Percentiles rank a stretch among this genome's conserved stretches.
phyloP scores from a whole-genome alignment of 1,284 basidiomycete species.

The Trichosporon ovoides region DNA sequence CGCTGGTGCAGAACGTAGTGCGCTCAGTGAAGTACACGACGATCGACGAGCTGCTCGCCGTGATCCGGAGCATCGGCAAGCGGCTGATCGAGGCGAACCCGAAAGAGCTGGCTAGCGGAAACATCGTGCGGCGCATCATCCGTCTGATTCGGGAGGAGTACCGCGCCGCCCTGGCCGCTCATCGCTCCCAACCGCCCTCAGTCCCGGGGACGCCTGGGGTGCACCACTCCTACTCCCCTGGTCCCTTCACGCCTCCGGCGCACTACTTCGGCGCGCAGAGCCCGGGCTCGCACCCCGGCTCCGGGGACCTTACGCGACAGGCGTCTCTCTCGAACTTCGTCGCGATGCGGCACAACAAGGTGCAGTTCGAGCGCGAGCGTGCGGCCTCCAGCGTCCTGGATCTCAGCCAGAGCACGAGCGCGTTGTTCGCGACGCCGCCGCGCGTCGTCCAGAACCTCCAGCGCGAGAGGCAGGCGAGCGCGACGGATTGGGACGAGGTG shows the following conservation, averaged over 20 bases:
- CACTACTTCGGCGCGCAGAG: constrained; percentile 27
- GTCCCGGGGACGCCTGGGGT: constrained; percentile 43
- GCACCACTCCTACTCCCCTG: constrained; percentile 37
- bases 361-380: constrained; percentile 45
- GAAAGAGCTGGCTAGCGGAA: constrained; percentile 91
- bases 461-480: neutral
- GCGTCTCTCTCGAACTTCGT: constrained; percentile 46
- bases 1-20: constrained; percentile 81
- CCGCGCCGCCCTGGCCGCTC: constrained; percentile 50
- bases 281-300: neutral
- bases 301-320: constrained; percentile 16
- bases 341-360: constrained; percentile 46
- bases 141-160: constrained; percentile 94
- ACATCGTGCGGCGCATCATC: constrained; percentile 83
- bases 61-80: constrained; percentile 74
- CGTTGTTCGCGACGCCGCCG: constrained; percentile 33
- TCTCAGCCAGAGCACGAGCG: constrained; percentile 27
- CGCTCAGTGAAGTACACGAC: constrained; percentile 77
- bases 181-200: constrained; percentile 33
- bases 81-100: constrained; percentile 82
- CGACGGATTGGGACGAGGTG: neutral
- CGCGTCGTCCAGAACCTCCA: constrained; percentile 8
- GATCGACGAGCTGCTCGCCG: constrained; percentile 75
- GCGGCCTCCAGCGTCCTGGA: constrained; percentile 25
- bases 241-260: constrained; percentile 37